Conservation (phyloP, 495 filamentous ascomycete genomes). For the Polyplosphaeria fusca region DNA sequence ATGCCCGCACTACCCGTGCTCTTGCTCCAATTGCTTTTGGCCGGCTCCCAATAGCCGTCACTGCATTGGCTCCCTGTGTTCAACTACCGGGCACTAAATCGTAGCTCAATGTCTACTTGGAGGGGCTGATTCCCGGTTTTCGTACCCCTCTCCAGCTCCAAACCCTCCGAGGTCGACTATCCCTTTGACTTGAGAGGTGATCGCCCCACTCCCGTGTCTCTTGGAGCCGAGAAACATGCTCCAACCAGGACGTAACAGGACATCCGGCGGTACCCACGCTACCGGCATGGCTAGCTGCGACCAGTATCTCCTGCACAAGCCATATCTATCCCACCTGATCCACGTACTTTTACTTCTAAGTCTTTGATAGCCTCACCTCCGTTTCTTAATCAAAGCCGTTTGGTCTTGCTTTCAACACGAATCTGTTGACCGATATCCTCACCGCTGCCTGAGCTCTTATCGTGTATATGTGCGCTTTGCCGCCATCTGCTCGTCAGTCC, state of each 20-base stretch:
- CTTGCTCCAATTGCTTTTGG: conserved; percentile 16
- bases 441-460: not conserved
- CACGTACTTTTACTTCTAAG: conserved; percentile 1
- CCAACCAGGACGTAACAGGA: too few species aligned
- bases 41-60: conserved; percentile 1
- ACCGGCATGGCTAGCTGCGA: not conserved
- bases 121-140: not conserved
- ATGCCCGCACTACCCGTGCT: conserved; percentile 12
- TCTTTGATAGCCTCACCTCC: not conserved
- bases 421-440: too few species aligned
- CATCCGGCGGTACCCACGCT: not conserved
- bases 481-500: too few species aligned
- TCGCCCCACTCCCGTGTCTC: conserved; percentile 9
- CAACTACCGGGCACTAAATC: not conserved
- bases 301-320: conserved; percentile 2
- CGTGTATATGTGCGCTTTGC: too few species aligned
- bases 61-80: conserved; percentile 17
- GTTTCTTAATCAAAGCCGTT: too few species aligned
- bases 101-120: not conserved
- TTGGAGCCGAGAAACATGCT: not conserved
- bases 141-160: conserved; percentile 8
- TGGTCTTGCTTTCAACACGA: too few species aligned
- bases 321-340: conserved; percentile 7
- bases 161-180: conserved; percentile 9
- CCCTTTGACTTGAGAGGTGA: not conserved